phyloP scores from a whole-genome alignment of 257 asterid genomes.

The Asclepias syriaca region DNA sequence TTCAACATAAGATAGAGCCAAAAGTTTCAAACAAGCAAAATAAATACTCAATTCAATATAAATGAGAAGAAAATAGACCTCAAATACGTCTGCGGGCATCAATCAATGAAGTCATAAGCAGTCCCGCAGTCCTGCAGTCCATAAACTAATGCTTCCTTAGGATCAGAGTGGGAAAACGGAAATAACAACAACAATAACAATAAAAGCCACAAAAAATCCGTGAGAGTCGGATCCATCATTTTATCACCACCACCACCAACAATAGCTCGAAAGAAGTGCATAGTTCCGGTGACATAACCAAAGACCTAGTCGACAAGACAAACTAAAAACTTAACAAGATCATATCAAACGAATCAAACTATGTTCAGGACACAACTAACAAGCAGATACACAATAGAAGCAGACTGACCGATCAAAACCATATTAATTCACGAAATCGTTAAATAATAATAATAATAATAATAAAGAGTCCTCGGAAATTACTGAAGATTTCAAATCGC shows the following conservation, averaged over 20 bases:
- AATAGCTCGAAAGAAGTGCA: background rate
- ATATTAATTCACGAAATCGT: background rate
- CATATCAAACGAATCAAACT: conserved; percentile 2
- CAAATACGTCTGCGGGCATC: conserved; percentile 21
- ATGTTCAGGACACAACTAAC: background rate
- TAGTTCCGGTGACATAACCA: conserved; percentile 9
- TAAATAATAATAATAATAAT: too few relatives aligned
- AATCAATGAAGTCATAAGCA: conserved; percentile 28
- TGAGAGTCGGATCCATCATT: conserved; percentile 15
- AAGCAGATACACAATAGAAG: background rate
- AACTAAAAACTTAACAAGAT: background rate
- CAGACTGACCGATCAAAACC: background rate
- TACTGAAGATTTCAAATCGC: conserved; percentile 11
- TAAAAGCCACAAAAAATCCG: background rate
- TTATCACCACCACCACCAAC: conserved; percentile 14
- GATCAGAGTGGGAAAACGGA: background rate
- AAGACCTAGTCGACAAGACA: conserved; percentile 7
- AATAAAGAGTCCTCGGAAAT: conserved; percentile 11
- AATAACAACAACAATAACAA: background rate
- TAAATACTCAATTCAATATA: background rate
- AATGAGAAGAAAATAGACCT: conserved; percentile 23
- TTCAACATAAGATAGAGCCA: background rate
- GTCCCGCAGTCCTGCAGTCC: conserved; percentile 30
- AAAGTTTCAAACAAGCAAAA: background rate
- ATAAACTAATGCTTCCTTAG: conserved; percentile 27